Conservation (phyloP, 2,329 filamentous ascomycete genomes). For the Epichloe elymi region DNA sequence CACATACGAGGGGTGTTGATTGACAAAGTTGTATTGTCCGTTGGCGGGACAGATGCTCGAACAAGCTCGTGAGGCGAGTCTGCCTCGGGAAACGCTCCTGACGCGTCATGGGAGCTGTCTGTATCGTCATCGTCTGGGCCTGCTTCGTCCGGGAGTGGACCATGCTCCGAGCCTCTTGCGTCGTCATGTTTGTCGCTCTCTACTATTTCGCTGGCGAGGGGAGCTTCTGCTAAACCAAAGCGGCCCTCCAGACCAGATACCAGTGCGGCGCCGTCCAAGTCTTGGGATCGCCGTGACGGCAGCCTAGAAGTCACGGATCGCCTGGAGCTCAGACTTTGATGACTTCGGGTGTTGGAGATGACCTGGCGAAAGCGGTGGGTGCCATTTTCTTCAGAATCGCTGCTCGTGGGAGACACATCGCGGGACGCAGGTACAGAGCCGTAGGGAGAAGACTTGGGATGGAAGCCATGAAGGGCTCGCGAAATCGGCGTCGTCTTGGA, state of each 20-base stretch:
- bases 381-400: constrained; percentile 18
- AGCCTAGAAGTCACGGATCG: constrained; percentile 19
- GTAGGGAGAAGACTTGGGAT: constrained; percentile 21
- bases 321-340: constrained; percentile 18
- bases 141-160: constrained; percentile 10
- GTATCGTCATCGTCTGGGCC: constrained; percentile 18
- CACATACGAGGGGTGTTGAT: constrained; percentile 86
- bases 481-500: constrained; percentile 25
- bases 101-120: constrained; percentile 24
- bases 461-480: constrained; percentile 14
- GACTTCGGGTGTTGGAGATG: constrained; percentile 16
- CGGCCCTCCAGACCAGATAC: constrained; percentile 40
- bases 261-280: constrained; percentile 37
- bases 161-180: constrained; percentile 21
- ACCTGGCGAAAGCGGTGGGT: constrained; percentile 21
- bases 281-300: constrained; percentile 29
- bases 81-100: constrained; percentile 43
- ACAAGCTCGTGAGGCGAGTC: constrained; percentile 70
- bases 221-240: constrained; percentile 35
- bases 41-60: constrained; percentile 63
- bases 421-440: constrained; percentile 25
- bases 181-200: constrained; percentile 28
- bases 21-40: constrained; percentile 63
- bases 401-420: constrained; percentile 22
- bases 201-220: constrained; percentile 32